Conservation (phyloP, 305 asterid genomes). For the Coffea humblotiana region DNA sequence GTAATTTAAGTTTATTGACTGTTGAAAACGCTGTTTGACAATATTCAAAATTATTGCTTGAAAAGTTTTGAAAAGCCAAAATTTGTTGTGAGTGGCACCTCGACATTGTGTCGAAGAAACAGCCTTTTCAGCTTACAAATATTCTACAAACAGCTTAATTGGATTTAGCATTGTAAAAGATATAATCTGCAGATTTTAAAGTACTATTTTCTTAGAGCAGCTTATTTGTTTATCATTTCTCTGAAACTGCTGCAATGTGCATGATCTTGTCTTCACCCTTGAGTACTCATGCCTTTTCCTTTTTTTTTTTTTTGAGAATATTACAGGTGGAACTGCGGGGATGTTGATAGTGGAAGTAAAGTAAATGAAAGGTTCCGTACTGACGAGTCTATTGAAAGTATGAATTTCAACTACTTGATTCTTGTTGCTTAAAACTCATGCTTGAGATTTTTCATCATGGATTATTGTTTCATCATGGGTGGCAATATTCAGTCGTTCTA, state of each 20-base stretch:
- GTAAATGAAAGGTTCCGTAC: slow-evolving; percentile 86
- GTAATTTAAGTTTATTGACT: background rate
- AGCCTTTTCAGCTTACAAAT: background rate
- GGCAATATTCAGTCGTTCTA: background rate
- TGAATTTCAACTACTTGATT: slow-evolving; percentile 29
- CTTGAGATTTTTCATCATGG: slow-evolving; percentile 1
- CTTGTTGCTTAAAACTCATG: slow-evolving; percentile 2
- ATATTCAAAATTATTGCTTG: background rate
- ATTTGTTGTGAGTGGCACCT: background rate
- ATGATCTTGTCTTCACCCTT: background rate
- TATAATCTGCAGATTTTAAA: background rate
- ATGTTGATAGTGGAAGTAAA: slow-evolving; percentile 85
- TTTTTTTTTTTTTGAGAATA: slow-evolving; percentile 16
- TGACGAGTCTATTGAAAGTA: slow-evolving; percentile 87
- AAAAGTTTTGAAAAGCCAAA: background rate
- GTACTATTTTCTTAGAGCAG: background rate
- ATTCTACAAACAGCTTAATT: background rate
- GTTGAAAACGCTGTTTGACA: background rate
- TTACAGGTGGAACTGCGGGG: slow-evolving; percentile 94
- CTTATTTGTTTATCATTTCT: background rate
- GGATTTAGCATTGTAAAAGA: background rate
- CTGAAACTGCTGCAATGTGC: slow-evolving; percentile 1
- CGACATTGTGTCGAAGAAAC: background rate
- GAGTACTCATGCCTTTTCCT: background rate
- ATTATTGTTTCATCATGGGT: background rate